These are phyloP conservation scores for Fragaria vesca DNA, from an alignment of 306 rosid species.

Conservation along the genomic window DNA sequence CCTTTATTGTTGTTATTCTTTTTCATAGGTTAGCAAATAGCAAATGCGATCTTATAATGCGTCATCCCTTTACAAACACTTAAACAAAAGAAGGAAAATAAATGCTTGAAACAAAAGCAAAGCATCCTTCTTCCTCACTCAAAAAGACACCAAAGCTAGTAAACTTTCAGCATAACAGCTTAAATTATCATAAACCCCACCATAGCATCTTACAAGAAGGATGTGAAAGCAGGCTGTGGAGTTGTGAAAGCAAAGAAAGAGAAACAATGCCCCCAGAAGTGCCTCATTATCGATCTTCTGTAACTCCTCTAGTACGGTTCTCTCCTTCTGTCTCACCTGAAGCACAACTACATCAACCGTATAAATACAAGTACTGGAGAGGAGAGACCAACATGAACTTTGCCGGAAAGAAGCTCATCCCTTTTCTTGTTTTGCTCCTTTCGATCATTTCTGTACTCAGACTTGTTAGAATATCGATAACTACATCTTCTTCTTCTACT, in stretches of 20 bases:
- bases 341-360: conserved; percentile 34
- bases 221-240: conserved; percentile 29
- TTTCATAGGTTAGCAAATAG: conserved; percentile 10
- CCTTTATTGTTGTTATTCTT: conserved; percentile 1
- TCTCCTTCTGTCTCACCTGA: conserved; percentile 36
- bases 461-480: conserved; percentile 55
- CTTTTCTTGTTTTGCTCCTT: conserved; percentile 60
- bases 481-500: conserved; percentile 39
- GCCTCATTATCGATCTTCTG: conserved; percentile 44
- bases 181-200: conserved; percentile 28
- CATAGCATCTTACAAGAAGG: conserved; percentile 21
- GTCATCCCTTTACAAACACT: conserved; percentile 30
- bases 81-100: conserved; percentile 18
- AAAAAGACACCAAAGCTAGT: conserved; percentile 29
- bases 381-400: conserved; percentile 54
- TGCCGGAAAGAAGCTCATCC: conserved; percentile 60
- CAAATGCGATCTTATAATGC: conserved; percentile 15
- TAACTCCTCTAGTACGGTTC: conserved; percentile 40
- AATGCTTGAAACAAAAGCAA: conserved; percentile 73
- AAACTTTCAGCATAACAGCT: conserved; percentile 30
- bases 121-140: conserved; percentile 63
- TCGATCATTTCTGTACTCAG: conserved; percentile 55
- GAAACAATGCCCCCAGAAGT: conserved; percentile 67
- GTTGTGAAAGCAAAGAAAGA: conserved; percentile 27
- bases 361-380: conserved; percentile 27